Evolutionary conservation across 345 rosid genomes (phyloP).

Genomic region (Hibiscus syriacus): DNA sequence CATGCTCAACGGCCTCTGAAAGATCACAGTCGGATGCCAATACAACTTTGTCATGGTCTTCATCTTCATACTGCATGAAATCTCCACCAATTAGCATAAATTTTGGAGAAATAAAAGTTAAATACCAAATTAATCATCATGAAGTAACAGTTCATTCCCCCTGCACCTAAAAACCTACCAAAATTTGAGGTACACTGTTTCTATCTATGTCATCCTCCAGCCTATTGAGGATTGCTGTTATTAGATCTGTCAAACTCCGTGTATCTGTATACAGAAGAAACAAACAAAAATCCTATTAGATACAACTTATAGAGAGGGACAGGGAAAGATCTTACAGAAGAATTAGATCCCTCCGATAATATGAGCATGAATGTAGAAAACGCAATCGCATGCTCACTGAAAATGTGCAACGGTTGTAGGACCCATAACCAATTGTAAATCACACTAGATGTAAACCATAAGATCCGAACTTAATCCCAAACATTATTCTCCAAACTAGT

Average conservation of each 20-base stretch:
- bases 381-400: background rate
- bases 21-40: constrained; percentile 85
- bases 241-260: constrained; percentile 65
- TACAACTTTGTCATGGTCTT: constrained; percentile 88
- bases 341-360: background rate
- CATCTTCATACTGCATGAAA: constrained; percentile 79
- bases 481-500: background rate
- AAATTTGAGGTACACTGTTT: constrained; percentile 69
- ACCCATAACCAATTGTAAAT: background rate
- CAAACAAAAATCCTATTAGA: constrained; percentile 8
- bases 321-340: background rate
- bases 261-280: constrained; percentile 42
- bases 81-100: constrained; percentile 13
- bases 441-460: background rate
- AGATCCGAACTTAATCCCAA: background rate
- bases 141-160: background rate
- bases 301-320: too few relatives aligned
- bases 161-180: constrained; percentile 37
- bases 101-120: background rate
- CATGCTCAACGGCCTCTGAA: constrained; percentile 83
- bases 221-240: constrained; percentile 82
- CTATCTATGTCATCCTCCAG: constrained; percentile 80
- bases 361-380: background rate
- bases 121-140: background rate
- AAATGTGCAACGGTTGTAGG: background rate